Percentiles rank a stretch among this genome's conserved stretches.
These are phyloP conservation scores for Abrus pulchellus DNA, from an alignment of 306 rosid genomes.

Conservation along the genomic window DNA sequence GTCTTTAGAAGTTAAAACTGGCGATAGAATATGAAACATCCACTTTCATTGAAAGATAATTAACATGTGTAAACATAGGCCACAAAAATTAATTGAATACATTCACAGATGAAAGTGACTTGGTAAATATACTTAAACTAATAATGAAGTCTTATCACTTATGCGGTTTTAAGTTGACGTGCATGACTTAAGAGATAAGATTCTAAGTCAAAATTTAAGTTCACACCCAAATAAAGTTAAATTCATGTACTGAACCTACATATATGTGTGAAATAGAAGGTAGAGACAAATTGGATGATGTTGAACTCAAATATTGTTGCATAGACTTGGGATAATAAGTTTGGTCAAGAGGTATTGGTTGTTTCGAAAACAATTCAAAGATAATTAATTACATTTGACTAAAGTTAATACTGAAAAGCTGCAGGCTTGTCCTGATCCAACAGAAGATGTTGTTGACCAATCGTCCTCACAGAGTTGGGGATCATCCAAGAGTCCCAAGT, in stretches of 20 bases:
- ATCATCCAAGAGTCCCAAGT: slow-evolving; percentile 45
- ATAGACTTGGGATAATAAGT: slow-evolving; percentile 38
- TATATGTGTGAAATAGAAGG: slow-evolving; percentile 30
- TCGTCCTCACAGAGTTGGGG: slow-evolving; percentile 51
- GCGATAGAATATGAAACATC: background rate
- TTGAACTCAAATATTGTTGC: slow-evolving; percentile 15
- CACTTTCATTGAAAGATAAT: background rate
- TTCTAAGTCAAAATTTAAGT: background rate
- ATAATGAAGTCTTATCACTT: background rate
- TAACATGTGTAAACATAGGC: background rate
- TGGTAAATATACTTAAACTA: background rate
- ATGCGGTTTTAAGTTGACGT: background rate
- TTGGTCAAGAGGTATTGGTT: slow-evolving; percentile 31
- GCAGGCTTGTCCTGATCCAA: slow-evolving; percentile 24
- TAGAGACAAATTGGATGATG: slow-evolving; percentile 29
- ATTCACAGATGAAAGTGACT: background rate
- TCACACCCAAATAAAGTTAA: background rate
- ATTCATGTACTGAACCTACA: too few species aligned
- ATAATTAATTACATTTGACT: slow-evolving; percentile 24
- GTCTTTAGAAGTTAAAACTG: background rate
- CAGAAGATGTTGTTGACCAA: slow-evolving; percentile 44
- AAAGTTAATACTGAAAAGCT: slow-evolving; percentile 35
- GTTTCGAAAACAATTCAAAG: slow-evolving; percentile 28
- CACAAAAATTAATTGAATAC: background rate
- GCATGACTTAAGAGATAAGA: background rate